phyloP scores from a whole-genome alignment of 2,329 filamentous ascomycete species.

The Acrodontium crateriforme region DNA sequence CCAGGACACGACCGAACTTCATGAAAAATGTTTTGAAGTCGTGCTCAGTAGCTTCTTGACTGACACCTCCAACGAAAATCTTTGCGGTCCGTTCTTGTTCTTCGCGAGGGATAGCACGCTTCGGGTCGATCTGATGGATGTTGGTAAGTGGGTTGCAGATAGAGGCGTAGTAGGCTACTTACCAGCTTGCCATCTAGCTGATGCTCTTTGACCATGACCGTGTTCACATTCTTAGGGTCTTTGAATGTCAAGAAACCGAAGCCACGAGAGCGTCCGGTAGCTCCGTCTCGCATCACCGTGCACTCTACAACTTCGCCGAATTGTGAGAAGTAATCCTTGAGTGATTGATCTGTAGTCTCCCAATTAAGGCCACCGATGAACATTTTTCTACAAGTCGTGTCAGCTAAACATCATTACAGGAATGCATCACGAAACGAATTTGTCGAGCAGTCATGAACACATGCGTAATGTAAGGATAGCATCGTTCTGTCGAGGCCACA shows the following conservation, averaged over 20 bases:
- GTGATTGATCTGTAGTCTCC: slow-evolving; percentile 96
- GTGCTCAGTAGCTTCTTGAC: slow-evolving; percentile 89
- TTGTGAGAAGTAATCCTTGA: slow-evolving; percentile 93
- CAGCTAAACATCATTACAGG: slow-evolving; percentile 11
- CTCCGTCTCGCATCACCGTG: slow-evolving; percentile 97
- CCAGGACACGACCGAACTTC: slow-evolving; percentile 88
- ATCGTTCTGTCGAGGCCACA: neutral
- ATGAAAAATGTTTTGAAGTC: slow-evolving; percentile 96
- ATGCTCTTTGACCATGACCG: slow-evolving; percentile 99
- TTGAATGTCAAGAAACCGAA: slow-evolving; percentile 98
- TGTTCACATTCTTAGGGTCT: slow-evolving; percentile 94
- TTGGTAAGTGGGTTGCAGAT: slow-evolving; percentile 5
- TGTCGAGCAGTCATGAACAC: slow-evolving; percentile 8
- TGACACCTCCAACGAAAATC: slow-evolving; percentile 96
- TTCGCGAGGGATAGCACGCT: slow-evolving; percentile 89
- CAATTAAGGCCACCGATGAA: slow-evolving; percentile 98
- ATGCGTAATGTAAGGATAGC: slow-evolving; percentile 1
- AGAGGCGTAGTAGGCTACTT: slow-evolving; percentile 27
- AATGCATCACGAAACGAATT: neutral
- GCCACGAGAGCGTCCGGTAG: slow-evolving; percentile 81
- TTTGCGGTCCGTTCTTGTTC: slow-evolving; percentile 98
- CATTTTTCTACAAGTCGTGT: slow-evolving; percentile 64
- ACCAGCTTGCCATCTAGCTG: slow-evolving; percentile 97
- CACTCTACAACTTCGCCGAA: slow-evolving; percentile 96
- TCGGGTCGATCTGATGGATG: slow-evolving; percentile 71